Percentiles rank a stretch among this genome's conserved stretches.
These are phyloP conservation scores for Mucor mucedo DNA, from an alignment of 371 early-diverging fungal genomes.

Conservation along the genomic window DNA sequence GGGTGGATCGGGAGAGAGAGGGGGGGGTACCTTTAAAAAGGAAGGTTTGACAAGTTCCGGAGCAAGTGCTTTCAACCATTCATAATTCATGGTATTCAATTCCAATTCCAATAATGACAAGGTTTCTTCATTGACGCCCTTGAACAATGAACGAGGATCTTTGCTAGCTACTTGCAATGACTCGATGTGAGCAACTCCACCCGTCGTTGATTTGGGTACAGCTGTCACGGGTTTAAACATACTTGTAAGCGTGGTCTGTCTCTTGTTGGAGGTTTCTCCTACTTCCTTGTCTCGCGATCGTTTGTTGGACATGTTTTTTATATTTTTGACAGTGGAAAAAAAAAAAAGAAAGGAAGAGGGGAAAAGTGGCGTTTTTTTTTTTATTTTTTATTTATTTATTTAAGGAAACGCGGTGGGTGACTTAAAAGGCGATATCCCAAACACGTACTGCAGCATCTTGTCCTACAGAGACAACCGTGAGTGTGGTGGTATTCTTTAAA, in stretches of 20 bases:
- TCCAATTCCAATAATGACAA: conserved; percentile 70
- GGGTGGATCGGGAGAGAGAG: too few relatives aligned
- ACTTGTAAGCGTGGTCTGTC: conserved; percentile 34
- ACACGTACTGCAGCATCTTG: conserved; percentile 86
- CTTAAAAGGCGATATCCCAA: conserved; percentile 55
- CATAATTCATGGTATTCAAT: conserved; percentile 69
- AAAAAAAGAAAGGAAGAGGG: neutral
- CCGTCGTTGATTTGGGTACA: neutral
- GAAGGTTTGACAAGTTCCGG: conserved; percentile 79
- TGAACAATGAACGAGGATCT: conserved; percentile 29
- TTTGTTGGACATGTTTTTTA: neutral
- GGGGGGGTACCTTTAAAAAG: conserved; percentile 63
- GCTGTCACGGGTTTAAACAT: conserved; percentile 41
- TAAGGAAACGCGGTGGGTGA: too few relatives aligned
- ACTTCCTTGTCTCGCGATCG: conserved; percentile 6
- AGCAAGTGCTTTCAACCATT: conserved; percentile 77
- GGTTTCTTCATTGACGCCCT: conserved; percentile 43
- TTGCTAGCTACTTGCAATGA: neutral
- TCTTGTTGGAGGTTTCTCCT: conserved; percentile 13
- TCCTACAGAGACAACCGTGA: conserved; percentile 72
- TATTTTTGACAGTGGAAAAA: too few relatives aligned
- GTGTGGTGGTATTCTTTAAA: conserved; percentile 55
- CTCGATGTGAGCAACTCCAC: neutral
- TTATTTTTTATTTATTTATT: too few relatives aligned
- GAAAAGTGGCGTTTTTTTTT: too few relatives aligned